Base-by-base conservation (phyloP, 2,329 filamentous ascomycete genomes). In the Fusarium albosuccineum region DNA sequence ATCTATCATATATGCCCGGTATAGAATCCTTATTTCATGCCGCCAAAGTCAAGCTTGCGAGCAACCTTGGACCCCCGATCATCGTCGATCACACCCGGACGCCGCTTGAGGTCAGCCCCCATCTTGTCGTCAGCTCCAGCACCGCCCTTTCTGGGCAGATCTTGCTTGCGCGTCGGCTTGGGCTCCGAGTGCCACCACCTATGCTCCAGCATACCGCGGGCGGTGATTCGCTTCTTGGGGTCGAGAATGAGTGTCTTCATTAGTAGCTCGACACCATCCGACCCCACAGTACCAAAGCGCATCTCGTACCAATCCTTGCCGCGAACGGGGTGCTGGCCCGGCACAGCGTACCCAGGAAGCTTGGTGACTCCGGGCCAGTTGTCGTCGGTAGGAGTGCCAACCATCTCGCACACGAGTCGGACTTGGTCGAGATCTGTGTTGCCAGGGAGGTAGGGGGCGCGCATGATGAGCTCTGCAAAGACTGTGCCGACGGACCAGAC, bases 401-500 rank as follows among this genome's bases (percentile, higher is more conserved):
- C 89, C 55, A 90, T 89, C 74, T 93, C 89, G 76, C 91, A 93
- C 67, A 98, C 97, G 70, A 95, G 86, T 60, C 88, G 86, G 69
- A 98, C 87, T 82, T 97, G 94, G 73, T 95, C 89, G 66, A 98
- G 85, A 76, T 98, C 96, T 2, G 89, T 92, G 75, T 92, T 90
- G 3, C 93, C 94, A 1, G 92, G 89, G 59, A 98, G 86, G 74
- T 94, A 97, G 0, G 94, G 94, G 5, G 89, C 88, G 53, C 96
- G 89, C 62, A 95, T 84, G 59, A 97, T 84, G 52, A 99, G 87
- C 80, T 99, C 96, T 30, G 94, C 95, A 72, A 99, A 96, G 10
- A 99, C 94, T 75, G 93, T 89, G 49, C 93, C 96, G 57, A 97
- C 92, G 48, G 91, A 94, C 95, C 96, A 99, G 61, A 99, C 85